Evolutionary conservation across 768 basidiomycete genomes (phyloP), one percentile per base, ranked within the genome.

Genomic region (Tephrocybe sp.): DNA sequence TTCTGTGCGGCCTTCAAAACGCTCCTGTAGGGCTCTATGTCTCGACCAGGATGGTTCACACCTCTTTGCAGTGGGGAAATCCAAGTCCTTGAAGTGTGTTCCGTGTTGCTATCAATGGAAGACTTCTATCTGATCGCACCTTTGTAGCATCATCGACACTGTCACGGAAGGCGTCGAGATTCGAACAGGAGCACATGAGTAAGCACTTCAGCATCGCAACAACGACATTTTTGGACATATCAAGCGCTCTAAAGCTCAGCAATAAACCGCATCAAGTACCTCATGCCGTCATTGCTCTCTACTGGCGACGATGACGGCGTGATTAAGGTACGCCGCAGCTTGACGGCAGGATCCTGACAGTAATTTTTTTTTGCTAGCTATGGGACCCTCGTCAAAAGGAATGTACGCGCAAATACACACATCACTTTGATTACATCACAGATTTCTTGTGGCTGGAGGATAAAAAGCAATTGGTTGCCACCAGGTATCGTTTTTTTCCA

Each of bases 271-370:
- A 80, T 97, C 30, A 85, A 85, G 58, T 74, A 76, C 57, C 68
- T 92, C 37, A 78, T 81, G 58, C 81, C 86, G 4, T 81, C 88
- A 66, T 68, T 93, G 50, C 66, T 96, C 14, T 83, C 84, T 17
- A 93, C 90, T 6, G 95, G 95, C 15, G 95, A 97, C 65, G 95
- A 98, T 63, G 93, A 95, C 48, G 95, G 95, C 28, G 84, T 93
- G 20, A 84, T 98, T 66, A 96, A 96, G 79, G 93, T 90, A 45
- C 45, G 57, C 24, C 55, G 24, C 40, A 41, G 14, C 18, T 23
- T 26, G 12, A 36, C 34, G 11, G 30, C 45, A 33, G 11, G 48
- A 50, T 34, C 24, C n/a, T n/a, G 28, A 8, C 20, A 36, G 44
- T 15, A 36, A 33, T 46, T 41, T 17, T 43, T 28, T 7, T 21